These are phyloP conservation scores for Pseudogymnoascus sp. DNA, from an alignment of 2,329 filamentous ascomycete genomes.

Conservation along the genomic window DNA sequence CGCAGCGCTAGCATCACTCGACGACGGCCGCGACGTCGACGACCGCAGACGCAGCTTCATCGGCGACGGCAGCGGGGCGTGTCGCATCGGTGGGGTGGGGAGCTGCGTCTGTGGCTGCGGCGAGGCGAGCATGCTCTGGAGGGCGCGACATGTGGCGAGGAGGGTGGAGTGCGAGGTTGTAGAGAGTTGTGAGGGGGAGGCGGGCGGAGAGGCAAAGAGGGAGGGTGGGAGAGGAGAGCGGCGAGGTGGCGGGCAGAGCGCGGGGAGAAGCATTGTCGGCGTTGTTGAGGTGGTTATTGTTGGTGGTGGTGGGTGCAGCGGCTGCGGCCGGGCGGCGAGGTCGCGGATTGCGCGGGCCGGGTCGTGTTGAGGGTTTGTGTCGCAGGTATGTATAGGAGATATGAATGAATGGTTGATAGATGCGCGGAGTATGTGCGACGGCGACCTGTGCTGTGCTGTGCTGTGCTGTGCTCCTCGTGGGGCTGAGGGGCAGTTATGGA, in stretches of 20 bases:
- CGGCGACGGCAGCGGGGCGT: slow-evolving; percentile 19
- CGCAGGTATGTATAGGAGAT: background rate
- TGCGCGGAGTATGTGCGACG: background rate
- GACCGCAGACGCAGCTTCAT: slow-evolving; percentile 49
- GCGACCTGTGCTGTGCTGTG: background rate
- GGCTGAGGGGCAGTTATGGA: background rate
- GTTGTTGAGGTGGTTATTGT: background rate
- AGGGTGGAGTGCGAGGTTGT: slow-evolving; percentile 40
- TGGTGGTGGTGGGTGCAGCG: background rate
- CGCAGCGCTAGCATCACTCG: slow-evolving; percentile 12
- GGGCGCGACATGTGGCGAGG: slow-evolving; percentile 50
- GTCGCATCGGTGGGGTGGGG: slow-evolving; percentile 45
- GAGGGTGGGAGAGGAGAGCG: slow-evolving; percentile 17
- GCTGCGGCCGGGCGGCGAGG: background rate
- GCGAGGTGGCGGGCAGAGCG: background rate
- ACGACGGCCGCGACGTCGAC: slow-evolving; percentile 28
- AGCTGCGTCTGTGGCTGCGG: slow-evolving; percentile 34
- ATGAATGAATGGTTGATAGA: background rate
- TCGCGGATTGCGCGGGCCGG: background rate
- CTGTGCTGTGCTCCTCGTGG: slow-evolving; percentile 1
- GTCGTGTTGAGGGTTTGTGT: background rate
- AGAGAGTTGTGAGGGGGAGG: slow-evolving; percentile 41
- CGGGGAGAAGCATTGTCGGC: background rate
- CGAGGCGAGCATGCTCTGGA: slow-evolving; percentile 48
- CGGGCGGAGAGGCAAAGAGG: slow-evolving; percentile 50